Base-by-base conservation (phyloP, 2,329 filamentous ascomycete genomes). In the Fusarium mangiferae region DNA sequence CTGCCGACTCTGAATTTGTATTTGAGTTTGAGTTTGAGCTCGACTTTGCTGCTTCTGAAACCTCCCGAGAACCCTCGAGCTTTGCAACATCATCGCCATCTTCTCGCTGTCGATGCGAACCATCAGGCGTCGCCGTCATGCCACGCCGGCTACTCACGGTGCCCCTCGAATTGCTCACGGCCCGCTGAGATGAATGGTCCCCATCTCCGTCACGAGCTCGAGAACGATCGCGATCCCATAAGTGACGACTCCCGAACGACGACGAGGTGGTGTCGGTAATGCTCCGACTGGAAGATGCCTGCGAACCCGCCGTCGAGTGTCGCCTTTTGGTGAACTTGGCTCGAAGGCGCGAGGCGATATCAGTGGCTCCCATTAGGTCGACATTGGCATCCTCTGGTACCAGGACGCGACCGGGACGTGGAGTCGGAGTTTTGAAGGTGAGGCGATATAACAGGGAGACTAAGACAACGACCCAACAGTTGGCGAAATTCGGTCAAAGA, bases 311-410 rank as follows among this genome's bases (percentile, higher is more conserved):
- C 39, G 80, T 79, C 62, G 85, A 86, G 65, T 84, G 82, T 72
- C 85, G 82, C 68, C 80, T 75, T 48, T 84, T 80, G 62, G 83
- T 80, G 68, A 87, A 83, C 71, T 83, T 85, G 75, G 85, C 84
- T 78, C 84, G 83, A 76, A 88, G 82, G 72, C 85, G 85, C 71
- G 85, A 83, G 75, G 81, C 83, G 64, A 87, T 78, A 72, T 86
- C 84, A 42, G 78, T 75, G 61, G 76, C 74, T 67, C 84, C 85
- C 85, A 87, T 87, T 62, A 70, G 62, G 56, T 71, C 59, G 60
- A 72, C 73, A 76, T 76, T 67, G 54, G 52, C 56, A 65, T 62
- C 60, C 65, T 62, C 33, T 48, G 60, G 68, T 59, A 65, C 62
- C 66, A 59, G 66, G 61, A 61, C 64, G 60, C 68, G 51, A 59